Base-by-base conservation (phyloP, 257 asterid species). In the Primulina eburnea region DNA sequence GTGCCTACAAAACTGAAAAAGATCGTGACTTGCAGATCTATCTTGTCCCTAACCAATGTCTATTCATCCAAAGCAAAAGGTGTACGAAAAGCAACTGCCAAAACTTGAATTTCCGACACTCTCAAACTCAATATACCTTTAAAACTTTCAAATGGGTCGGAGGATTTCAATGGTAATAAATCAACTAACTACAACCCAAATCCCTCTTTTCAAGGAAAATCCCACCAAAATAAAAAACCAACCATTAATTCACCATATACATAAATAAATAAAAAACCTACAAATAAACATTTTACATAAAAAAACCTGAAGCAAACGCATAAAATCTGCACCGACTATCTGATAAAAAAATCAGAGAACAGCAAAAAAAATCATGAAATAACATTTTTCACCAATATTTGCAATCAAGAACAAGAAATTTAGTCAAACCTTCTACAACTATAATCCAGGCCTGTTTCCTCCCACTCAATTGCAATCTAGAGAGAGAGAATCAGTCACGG, bases 21-120 rank as follows among this genome's bases (percentile, higher is more conserved):
- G 86, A 65, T 62, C 78, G 75, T 75, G 69, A 70, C 75, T 63
- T 70, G 80, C 80, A 83, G 87, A 86, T 87, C 83, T 87, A 76
- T 78, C 83, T 79, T 78, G 69, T 70, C 82, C 82, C 73, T 64
- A 74, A 72, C 77, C 74, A 76, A 73, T 55, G 78, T 80, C 83
- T 73, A 72, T 79, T 80, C 84, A 88, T 80, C 79, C 71, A 75
- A 77, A 67, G 65, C 76, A 43, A 75, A 73, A 81, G 69, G 71
- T 52, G 53, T 68, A 70, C 43, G 37, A 64, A 72, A 74, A 69
- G 57, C 59, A 81, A 73, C 60, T 62, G 57, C 71, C 75, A 75
- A 77, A 71, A 69, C 73, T 84, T 71, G 74, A 73, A 75, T 65
- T 73, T 40, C 67, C 32, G 67, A 79, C 68, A 74, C 32, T 62